phyloP scores from a whole-genome alignment of 208 protist species.

The Leishmania lainsoni region DNA sequence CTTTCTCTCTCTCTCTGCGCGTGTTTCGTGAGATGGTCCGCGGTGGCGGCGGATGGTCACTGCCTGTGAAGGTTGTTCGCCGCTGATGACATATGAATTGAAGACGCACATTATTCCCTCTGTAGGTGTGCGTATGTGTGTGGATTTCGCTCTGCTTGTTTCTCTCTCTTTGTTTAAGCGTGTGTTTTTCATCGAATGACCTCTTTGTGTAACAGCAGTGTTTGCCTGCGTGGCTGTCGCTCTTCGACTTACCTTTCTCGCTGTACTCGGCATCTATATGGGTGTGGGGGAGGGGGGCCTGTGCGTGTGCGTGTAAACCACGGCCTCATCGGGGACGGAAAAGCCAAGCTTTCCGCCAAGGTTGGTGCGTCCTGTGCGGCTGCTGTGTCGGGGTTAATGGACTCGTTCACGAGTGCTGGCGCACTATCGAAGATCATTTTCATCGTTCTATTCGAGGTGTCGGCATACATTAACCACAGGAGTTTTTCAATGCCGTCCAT shows the following conservation, averaged over 20 bases:
- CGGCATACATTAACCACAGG: conserved; percentile 46
- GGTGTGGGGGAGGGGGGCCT: neutral
- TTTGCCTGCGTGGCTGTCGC: neutral
- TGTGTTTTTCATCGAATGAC: neutral
- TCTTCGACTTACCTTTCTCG: neutral
- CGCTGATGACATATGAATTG: neutral
- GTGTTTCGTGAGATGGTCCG: conserved; percentile 5
- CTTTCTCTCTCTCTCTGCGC: neutral
- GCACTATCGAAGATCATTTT: conserved; percentile 55
- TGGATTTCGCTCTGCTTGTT: neutral
- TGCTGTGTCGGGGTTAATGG: conserved; percentile 37
- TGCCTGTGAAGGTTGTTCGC: neutral
- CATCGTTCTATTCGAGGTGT: conserved; percentile 44
- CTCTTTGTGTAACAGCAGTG: neutral
- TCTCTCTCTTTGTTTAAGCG: conserved; percentile 3
- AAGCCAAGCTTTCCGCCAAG: conserved; percentile 33
- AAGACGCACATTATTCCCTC: neutral
- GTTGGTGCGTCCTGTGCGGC: conserved; percentile 29
- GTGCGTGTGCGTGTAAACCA: conserved; percentile 39
- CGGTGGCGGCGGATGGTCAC: neutral
- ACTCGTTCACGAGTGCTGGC: conserved; percentile 43
- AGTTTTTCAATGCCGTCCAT: conserved; percentile 51
- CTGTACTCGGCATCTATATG: neutral
- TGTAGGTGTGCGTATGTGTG: conserved; percentile 7
- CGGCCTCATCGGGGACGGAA: conserved; percentile 40